Evolutionary conservation across 768 basidiomycete species (phyloP), one percentile per base, ranked within the genome.

Genomic region (Rhodotorula kratochvilovae): DNA sequence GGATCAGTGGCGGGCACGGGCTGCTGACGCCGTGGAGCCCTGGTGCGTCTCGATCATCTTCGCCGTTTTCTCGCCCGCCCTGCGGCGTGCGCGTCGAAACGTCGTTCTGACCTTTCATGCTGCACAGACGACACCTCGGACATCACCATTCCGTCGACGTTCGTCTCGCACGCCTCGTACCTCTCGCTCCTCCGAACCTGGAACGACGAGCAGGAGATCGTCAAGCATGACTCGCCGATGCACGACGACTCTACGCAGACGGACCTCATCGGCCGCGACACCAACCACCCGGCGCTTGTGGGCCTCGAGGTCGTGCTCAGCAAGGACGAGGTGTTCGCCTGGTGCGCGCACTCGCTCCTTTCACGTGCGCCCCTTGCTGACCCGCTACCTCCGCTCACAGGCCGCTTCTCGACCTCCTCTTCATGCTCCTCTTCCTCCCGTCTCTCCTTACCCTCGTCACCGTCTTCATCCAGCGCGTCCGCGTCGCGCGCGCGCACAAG

Each of bases 361-460:
- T 29, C 4, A 39, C 33, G 15, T 75, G 80, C 90, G 67, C 92
- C 91, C 1, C 86, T 94, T 45, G 84, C 70, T 74, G 36, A 64
- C 66, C 70, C 12, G 2, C 23, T 16, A 2, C 11, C 21, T 31
- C 39, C 48, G 48, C 17, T 35, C 13, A n/a, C 59, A 81, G 80
- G 56, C 79, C 82, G 1, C 70, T 83, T 8, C 77, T 80, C 63
- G 80, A 81, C 66, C 67, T 82, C 23, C 75, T 82, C 15, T 78
- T 93, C 69, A 83, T 92, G 70, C 90, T 97, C 48, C 84, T 97
- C 63, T 85, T 97, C 70, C 87, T 97, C 27, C 95, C 95, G 5
- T 92, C 91, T 13, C 84, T 88, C 36, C 85, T 98, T 72, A 93
- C 94, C 2, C 89, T 96, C 78, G 81, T 91, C 71, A 95, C 93